Base-by-base conservation (phyloP, 140 eudicot species). In the Erigeron philadelphicus region DNA sequence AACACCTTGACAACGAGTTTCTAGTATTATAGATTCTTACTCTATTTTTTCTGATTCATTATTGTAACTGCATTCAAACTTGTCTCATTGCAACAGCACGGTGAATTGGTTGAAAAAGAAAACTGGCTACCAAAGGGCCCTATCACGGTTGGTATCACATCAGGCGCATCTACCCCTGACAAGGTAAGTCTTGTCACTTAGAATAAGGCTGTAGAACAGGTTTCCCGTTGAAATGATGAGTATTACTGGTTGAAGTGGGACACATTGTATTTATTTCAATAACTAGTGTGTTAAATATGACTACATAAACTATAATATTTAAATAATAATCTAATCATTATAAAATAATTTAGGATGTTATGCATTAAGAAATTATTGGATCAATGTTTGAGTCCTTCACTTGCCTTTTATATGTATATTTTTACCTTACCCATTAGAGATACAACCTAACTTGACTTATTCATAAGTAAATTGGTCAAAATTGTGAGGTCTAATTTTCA, bases 141-240 rank as follows among this genome's bases (percentile, higher is more conserved):
- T 19, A 73, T 93, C 77, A 89, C 90, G 42, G 58, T 93, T 2
- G 98, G 98, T n/a, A 77, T 89, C 23, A 89, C 98, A 58, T 89
- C 97, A 43, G 97, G 98, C 76, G 98, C 98, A 72, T 93, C 97
- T 35, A 93, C 98, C 50, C 98, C 98, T 2, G 97, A 93, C 66
- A 93, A 93, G 97, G 98, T 88, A 79, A 71, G 19, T 40, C 0
- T 42, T 9, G 45, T 25, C 35, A 55, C 15, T 42, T 15, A 35
- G 13, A 9, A 16, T 19, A 53, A 53, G 11, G 25, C 3, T 53
- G 25, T 18, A 15, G 7, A 52, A 52, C 58, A 52, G 38, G 38
- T 31, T 31, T 31, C 38, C 38, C 15, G 56, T 45, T 23, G 45
- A 43, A 64, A 44, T 19, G 56, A 12, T 38, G 18, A 38, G 2